These are phyloP conservation scores for Sporobolomyces roseus DNA, from an alignment of 768 basidiomycete species.

Conservation along the genomic window DNA sequence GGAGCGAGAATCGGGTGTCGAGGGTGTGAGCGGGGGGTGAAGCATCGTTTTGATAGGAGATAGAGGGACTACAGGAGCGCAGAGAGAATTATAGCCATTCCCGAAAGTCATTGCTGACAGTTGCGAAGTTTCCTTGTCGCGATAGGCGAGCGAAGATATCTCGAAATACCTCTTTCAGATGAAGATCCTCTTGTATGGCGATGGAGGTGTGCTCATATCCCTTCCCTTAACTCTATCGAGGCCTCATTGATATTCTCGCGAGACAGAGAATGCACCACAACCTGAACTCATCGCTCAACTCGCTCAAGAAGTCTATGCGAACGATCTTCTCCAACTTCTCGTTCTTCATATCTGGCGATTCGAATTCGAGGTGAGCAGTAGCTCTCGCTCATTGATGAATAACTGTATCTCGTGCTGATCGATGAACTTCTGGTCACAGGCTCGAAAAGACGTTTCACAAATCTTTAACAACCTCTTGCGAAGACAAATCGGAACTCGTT, in stretches of 20 bases:
- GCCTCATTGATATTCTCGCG: neutral
- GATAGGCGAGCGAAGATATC: conserved; percentile 80
- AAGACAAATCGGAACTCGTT: conserved; percentile 86
- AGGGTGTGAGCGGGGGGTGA: too few species aligned
- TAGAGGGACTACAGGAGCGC: too few species aligned
- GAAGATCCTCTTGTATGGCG: conserved; percentile 79
- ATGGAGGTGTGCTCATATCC: conserved; percentile 62
- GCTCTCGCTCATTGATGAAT: too few species aligned
- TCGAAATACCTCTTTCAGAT: conserved; percentile 85
- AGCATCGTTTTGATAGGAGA: too few species aligned
- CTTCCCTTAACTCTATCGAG: neutral
- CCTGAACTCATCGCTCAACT: conserved; percentile 90
- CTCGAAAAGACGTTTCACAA: conserved; percentile 53
- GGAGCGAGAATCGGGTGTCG: too few species aligned
- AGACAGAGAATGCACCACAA: conserved; percentile 61
- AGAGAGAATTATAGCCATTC: too few species aligned
- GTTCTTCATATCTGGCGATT: conserved; percentile 77
- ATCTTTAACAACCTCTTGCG: conserved; percentile 54
- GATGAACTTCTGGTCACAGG: conserved; percentile 43
- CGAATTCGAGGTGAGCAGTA: conserved; percentile 72
- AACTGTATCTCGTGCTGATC: conserved; percentile 55
- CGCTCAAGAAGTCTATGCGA: conserved; percentile 90
- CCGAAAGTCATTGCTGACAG: too few species aligned
- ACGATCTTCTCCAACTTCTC: conserved; percentile 75
- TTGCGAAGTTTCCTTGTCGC: neutral